Base-by-base conservation (phyloP, 2,329 filamentous ascomycete genomes). In the Atkinsonella texensis region DNA sequence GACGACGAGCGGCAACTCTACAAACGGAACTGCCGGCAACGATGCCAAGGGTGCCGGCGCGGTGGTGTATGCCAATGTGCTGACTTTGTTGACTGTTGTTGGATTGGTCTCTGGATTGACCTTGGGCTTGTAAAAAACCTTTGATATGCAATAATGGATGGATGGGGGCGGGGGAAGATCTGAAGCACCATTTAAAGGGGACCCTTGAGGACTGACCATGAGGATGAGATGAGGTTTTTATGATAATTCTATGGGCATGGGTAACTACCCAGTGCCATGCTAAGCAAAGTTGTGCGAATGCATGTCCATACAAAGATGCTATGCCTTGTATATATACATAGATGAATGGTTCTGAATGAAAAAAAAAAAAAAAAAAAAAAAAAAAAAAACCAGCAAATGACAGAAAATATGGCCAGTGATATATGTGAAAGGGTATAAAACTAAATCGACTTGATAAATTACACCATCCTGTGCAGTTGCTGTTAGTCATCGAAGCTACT, bases 21-120 rank as follows among this genome's bases (percentile, higher is more conserved):
- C 17, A 1, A 51, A 48, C 10, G 52, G 48, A 4, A 48, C 45
- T 4, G 31, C 43, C 11, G 48, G 13, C 15, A 20, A 3, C 20
- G 45, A 28, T 4, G 32, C n/a, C 31, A 52, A 51, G 13, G 55
- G 53, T 41, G 63, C 57, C 40, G 63, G 61, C 31, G 59, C 55
- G 8, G 35, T 52, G 1, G 17, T 62, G 31, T 57, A 55, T 3
- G 58, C 59, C 3, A 59, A 67, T 52, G 54, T 52, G 33, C 47
- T 57, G 39, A 61, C 63, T 4, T 52, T 75, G 52, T 58, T 63
- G 17, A 63, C 63, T 15, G 62, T 68, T 8, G 64, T 67, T 17
- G 71, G 63, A 10, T 55, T 76, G 45, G 65, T 68, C 15, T 58
- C 65, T 52, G 58, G 60, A 4, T 70, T 74, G 52, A 65, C 62